phyloP scores from a whole-genome alignment of 2,329 filamentous ascomycete genomes.

The Aspergillus sp. region DNA sequence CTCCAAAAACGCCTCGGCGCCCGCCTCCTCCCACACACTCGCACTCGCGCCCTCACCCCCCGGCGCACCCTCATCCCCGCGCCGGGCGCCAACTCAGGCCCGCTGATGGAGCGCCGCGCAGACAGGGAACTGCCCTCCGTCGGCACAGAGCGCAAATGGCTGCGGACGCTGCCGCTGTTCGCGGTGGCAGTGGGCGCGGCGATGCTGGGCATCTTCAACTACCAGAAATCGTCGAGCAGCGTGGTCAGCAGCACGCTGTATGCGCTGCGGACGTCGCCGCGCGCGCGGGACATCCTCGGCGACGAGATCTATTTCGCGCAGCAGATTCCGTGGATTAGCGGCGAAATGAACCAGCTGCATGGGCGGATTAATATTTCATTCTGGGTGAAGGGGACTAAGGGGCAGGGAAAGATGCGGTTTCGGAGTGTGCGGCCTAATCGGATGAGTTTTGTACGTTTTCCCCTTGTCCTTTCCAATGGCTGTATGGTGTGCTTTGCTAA shows the following conservation, averaged over 20 bases:
- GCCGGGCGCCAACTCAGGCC: slow-evolving; percentile 49
- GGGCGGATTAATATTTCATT: slow-evolving; percentile 86
- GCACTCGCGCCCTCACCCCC: slow-evolving; percentile 7
- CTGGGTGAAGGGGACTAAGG: slow-evolving; percentile 75
- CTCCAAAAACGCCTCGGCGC: slow-evolving; percentile 18
- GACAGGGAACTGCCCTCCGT: slow-evolving; percentile 53
- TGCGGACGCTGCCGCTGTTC: slow-evolving; percentile 78
- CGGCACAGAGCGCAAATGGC: slow-evolving; percentile 57
- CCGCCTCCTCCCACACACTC: slow-evolving; percentile 12
- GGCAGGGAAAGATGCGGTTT: slow-evolving; percentile 74
- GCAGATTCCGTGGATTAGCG: slow-evolving; percentile 78
- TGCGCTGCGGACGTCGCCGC: slow-evolving; percentile 75
- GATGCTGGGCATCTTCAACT: slow-evolving; percentile 94
- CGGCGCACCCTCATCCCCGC: slow-evolving; percentile 50
- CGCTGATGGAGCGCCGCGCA: slow-evolving; percentile 51
- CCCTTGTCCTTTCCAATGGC: not conserved
- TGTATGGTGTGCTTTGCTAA: too few species aligned
- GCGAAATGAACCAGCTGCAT: slow-evolving; percentile 90
- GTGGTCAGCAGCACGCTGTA: slow-evolving; percentile 88
- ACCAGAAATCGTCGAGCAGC: slow-evolving; percentile 89
- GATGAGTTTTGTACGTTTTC: slow-evolving; percentile 54
- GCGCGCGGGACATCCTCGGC: slow-evolving; percentile 74
- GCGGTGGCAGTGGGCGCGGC: slow-evolving; percentile 65
- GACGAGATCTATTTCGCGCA: slow-evolving; percentile 81
- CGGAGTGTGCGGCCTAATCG: slow-evolving; percentile 68